Base-by-base conservation (phyloP, 2,329 filamentous ascomycete genomes). In the Calonectria crousiana region DNA sequence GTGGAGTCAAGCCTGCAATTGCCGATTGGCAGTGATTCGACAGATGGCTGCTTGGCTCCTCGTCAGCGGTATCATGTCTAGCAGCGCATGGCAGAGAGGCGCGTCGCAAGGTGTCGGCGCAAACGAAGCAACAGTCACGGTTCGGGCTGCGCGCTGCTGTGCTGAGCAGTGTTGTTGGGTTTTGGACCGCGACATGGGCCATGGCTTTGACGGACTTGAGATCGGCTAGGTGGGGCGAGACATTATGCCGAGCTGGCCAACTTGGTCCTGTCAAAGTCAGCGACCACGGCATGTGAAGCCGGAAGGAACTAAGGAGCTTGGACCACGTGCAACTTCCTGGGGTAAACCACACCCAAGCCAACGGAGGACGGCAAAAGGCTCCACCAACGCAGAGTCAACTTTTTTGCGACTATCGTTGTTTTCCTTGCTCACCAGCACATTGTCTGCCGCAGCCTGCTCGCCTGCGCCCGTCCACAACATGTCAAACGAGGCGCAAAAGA, bases 401-500 rank as follows among this genome's bases (percentile, higher is more conserved):
- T 20, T 20, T 52, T 34, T 28, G n/a, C 68, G 47, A 47, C 44
- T 32, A 28, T 32, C 32, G 26, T 20, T 34, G 11, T 36, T 58
- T 58, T 34, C 26, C 36, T 16, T 38, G 20, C 16, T 52, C 14
- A 14, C 34, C 11, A 62, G 34, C 34, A 44, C 23, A 6, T 3
- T 58, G n/a, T 13, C 49, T 47, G 14, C 9, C 30, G 30, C 10
- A 23, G n/a, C 16, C 23, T 28, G 20, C 13, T 51, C 41, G 30
- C 14, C 52, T 49, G 67, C 49, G 14, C 38, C 36, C 53, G 20
- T 30, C 26, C 64, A 32, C 49, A 70, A n/a, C 44, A 88, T 88
- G 86, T 80, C 85, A 6, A 77, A 77, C 44, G 62, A 81, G 26
- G 78, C 77, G 4, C 85, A 86, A 67, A 81, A 85, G 56, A 82